These are phyloP conservation scores for Mycena galopus DNA, from an alignment of 768 basidiomycete genomes.

Conservation along the genomic window DNA sequence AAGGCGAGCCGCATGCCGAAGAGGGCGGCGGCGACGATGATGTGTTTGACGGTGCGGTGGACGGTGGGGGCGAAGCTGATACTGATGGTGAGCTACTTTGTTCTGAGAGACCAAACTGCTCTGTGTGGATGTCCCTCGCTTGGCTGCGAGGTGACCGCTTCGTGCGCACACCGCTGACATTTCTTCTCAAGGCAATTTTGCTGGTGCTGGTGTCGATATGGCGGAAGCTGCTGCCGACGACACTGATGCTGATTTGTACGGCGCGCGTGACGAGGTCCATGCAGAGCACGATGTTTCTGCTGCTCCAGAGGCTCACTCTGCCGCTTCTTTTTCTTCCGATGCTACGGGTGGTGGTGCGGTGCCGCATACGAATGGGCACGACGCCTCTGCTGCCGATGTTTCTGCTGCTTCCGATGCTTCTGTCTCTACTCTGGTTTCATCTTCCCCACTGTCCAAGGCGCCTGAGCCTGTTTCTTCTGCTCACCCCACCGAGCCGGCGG, in stretches of 20 bases:
- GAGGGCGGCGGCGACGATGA: slow-evolving; percentile 54
- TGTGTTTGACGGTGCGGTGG: slow-evolving; percentile 49
- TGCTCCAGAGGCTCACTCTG: slow-evolving; percentile 40
- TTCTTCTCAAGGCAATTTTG: slow-evolving; percentile 64
- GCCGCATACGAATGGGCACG: slow-evolving; percentile 38
- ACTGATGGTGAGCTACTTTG: slow-evolving; percentile 68
- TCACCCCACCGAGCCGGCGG: slow-evolving; percentile 54
- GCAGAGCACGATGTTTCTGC: slow-evolving; percentile 45
- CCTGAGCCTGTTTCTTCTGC: slow-evolving; percentile 54
- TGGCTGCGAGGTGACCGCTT: slow-evolving; percentile 58
- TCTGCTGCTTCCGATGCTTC: slow-evolving; percentile 45
- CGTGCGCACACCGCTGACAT: slow-evolving; percentile 73
- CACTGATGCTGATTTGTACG: slow-evolving; percentile 44
- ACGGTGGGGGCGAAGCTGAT: slow-evolving; percentile 46
- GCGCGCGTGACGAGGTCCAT: slow-evolving; percentile 36
- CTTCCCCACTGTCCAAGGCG: slow-evolving; percentile 56
- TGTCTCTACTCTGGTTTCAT: slow-evolving; percentile 45
- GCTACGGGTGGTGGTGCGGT: slow-evolving; percentile 38
- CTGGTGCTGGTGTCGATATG: slow-evolving; percentile 56
- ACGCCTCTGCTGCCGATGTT: slow-evolving; percentile 40
- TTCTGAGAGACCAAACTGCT: slow-evolving; percentile 45
- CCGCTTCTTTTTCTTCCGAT: slow-evolving; percentile 38
- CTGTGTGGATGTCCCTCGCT: slow-evolving; percentile 64
- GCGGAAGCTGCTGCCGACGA: slow-evolving; percentile 50
- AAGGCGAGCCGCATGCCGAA: slow-evolving; percentile 59